Percentiles rank a stretch among this genome's conserved stretches.
Conservation (phyloP, 768 basidiomycete species). For the Podaxis sp. region DNA sequence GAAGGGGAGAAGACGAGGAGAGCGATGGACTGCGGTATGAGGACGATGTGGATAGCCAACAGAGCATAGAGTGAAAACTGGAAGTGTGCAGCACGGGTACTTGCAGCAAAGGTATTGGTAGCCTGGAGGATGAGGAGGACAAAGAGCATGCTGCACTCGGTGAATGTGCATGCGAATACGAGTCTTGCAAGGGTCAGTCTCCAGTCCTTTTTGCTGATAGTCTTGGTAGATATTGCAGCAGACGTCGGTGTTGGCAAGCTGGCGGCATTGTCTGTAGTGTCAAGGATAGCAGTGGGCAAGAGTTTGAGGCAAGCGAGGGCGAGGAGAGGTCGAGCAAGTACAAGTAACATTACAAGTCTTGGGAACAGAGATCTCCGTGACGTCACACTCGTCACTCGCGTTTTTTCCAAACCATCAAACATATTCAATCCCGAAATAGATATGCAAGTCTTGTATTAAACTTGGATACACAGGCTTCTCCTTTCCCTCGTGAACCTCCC, state of each 20-base stretch:
- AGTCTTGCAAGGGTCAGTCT: conserved; percentile 17
- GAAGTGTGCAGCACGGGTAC: conserved; percentile 68
- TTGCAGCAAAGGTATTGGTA: conserved; percentile 43
- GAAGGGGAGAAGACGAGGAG: conserved; percentile 46
- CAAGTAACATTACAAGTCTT: neutral
- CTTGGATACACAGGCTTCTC: neutral
- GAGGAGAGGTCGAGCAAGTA: neutral
- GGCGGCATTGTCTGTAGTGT: neutral
- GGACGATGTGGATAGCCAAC: conserved; percentile 55
- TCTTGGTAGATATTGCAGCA: neutral
- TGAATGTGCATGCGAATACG: conserved; percentile 67
- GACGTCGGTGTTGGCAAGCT: neutral
- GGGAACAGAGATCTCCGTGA: neutral
- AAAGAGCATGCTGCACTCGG: conserved; percentile 73
- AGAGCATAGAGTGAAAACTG: conserved; percentile 57
- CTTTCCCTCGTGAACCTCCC: neutral
- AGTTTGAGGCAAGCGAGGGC: neutral
- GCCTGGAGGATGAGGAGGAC: conserved; percentile 71
- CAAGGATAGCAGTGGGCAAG: neutral
- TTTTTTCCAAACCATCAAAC: neutral
- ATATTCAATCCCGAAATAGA: too few species aligned
- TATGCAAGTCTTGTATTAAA: neutral
- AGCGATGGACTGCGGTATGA: conserved; percentile 62
- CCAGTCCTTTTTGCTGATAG: conserved; percentile 4
- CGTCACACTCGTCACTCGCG: neutral